Evolutionary conservation across 2,329 filamentous ascomycete species (phyloP).

Genomic region (Eurotiales sp.): DNA sequence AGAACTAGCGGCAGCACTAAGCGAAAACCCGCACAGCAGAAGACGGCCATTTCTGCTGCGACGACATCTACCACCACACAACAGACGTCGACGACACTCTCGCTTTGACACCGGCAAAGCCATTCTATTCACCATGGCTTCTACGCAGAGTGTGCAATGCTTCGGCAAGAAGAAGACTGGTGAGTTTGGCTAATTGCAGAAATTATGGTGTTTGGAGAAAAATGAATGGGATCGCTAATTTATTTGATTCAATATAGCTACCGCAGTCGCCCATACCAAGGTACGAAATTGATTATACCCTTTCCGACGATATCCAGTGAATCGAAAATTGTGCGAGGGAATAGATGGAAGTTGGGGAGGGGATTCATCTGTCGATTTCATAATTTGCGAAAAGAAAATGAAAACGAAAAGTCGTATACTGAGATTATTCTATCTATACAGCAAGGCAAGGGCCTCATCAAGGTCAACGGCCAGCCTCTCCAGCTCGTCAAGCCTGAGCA

Average conservation of each 20-base stretch:
- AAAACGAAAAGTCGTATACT: conserved; percentile 7
- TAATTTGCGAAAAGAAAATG: conserved; percentile 2
- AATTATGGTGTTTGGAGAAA: not conserved
- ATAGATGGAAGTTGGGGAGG: not conserved
- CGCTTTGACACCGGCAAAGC: conserved; percentile 38
- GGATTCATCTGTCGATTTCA: not conserved
- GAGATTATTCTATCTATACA: conserved; percentile 33
- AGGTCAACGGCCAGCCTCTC: conserved; percentile 97
- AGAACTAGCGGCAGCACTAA: conserved; percentile 33
- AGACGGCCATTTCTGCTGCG: conserved; percentile 13
- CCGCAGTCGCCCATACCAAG: conserved; percentile 90
- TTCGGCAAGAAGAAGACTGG: conserved; percentile 97
- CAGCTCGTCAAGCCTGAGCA: conserved; percentile 92
- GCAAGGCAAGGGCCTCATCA: conserved; percentile 85
- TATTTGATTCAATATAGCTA: conserved; percentile 52
- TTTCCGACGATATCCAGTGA: conserved; percentile 3
- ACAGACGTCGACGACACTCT: conserved; percentile 32
- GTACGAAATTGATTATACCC: conserved; percentile 50
- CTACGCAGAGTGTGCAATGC: conserved; percentile 84
- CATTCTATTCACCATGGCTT: conserved; percentile 63
- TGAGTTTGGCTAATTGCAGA: conserved; percentile 27
- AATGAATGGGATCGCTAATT: not conserved
- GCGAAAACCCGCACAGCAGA: conserved; percentile 40
- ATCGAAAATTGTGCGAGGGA: no score
- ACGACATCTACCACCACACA: conserved; percentile 13